phyloP scores from a whole-genome alignment of 1,139 yeast genomes.

The Nadsonia starkeyi-henricii region DNA sequence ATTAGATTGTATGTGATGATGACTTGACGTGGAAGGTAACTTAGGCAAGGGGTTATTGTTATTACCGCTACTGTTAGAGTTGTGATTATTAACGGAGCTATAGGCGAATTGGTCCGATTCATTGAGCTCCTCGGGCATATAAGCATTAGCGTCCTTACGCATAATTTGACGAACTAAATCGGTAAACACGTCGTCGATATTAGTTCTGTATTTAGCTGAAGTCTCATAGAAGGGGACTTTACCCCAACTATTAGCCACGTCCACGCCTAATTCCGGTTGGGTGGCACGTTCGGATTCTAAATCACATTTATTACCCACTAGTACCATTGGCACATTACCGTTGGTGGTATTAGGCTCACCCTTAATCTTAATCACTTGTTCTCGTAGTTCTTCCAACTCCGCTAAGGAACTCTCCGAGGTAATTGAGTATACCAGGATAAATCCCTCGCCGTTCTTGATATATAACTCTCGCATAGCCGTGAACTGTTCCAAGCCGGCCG shows the following conservation, averaged over 20 bases:
- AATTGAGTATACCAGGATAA: conserved; percentile 58
- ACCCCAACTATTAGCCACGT: conserved; percentile 80
- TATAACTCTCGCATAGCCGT: conserved; percentile 53
- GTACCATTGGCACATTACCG: conserved; percentile 26
- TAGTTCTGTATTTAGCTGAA: conserved; percentile 73
- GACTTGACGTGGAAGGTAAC: background rate
- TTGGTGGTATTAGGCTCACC: conserved; percentile 25
- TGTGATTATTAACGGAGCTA: conserved; percentile 2
- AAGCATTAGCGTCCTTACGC: conserved; percentile 19
- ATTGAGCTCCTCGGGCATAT: no score
- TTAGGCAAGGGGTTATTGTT: background rate
- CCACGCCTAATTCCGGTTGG: conserved; percentile 28
- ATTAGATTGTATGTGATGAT: background rate
- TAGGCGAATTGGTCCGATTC: background rate
- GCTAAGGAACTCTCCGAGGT: conserved; percentile 71
- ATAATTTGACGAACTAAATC: conserved; percentile 66
- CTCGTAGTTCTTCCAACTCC: conserved; percentile 67
- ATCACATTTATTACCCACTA: conserved; percentile 43
- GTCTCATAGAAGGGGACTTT: conserved; percentile 69
- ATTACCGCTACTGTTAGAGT: no score
- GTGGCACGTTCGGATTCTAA: conserved; percentile 53
- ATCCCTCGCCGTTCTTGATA: conserved; percentile 32
- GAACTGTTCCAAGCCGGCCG: conserved; percentile 35
- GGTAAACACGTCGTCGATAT: conserved; percentile 79
- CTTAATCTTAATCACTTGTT: conserved; percentile 84